Evolutionary conservation across 2,329 filamentous ascomycete genomes (phyloP).

Genomic region (Daldinia sp.): DNA sequence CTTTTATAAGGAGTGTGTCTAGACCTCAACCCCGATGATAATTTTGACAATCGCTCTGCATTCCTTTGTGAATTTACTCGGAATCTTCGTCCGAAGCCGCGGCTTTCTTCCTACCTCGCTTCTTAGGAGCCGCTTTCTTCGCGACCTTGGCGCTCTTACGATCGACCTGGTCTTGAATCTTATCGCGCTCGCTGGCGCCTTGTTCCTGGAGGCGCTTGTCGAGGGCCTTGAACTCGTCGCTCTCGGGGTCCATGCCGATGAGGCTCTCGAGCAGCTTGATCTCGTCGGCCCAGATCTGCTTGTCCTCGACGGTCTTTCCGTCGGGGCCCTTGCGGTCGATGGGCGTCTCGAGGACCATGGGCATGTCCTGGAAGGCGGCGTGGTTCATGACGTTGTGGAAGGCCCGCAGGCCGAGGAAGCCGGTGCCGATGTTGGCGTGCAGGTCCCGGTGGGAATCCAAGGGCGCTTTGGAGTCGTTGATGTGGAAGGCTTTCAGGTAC

Average conservation of each 20-base stretch:
- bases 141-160: slow-evolving; percentile 74
- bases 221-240: slow-evolving; percentile 76
- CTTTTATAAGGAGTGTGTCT: not conserved
- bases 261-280: slow-evolving; percentile 94
- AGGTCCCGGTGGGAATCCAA: slow-evolving; percentile 84
- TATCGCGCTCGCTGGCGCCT: slow-evolving; percentile 78
- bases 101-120: slow-evolving; percentile 46
- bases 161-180: slow-evolving; percentile 82
- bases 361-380: slow-evolving; percentile 77
- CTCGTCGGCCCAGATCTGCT: slow-evolving; percentile 87
- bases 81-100: slow-evolving; percentile 47
- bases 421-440: slow-evolving; percentile 96
- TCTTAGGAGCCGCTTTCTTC: slow-evolving; percentile 54
- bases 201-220: slow-evolving; percentile 74
- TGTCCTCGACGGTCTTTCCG: slow-evolving; percentile 80
- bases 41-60: not conserved
- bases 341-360: slow-evolving; percentile 97
- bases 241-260: slow-evolving; percentile 83
- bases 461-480: slow-evolving; percentile 97
- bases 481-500: slow-evolving; percentile 86
- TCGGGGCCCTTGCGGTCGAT: slow-evolving; percentile 77
- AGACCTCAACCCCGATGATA: not conserved
- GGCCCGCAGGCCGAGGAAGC: slow-evolving; percentile 88
- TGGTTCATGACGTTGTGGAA: slow-evolving; percentile 95
- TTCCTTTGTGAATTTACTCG: slow-evolving; percentile 2